Base-by-base conservation (phyloP, 139 green algal species). In the Desmodesmus armatus region DNA sequence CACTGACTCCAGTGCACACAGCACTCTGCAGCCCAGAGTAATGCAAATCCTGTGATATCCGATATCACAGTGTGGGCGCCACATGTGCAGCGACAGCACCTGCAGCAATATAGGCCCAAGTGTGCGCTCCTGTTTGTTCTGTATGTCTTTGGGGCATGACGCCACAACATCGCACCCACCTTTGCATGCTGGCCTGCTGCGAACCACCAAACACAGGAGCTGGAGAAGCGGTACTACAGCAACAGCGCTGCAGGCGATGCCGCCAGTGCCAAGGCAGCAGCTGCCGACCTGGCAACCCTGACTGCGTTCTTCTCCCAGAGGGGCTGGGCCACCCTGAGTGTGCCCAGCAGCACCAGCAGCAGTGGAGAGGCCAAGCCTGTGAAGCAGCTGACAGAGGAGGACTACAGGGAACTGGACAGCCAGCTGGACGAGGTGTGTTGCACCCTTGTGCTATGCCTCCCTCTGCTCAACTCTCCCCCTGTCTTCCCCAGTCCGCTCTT, bases 371-470 rank as follows among this genome's bases (percentile, higher is more conserved):
- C n/a, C n/a, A n/a, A n/a, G n/a, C n/a, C n/a, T n/a, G n/a, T n/a
- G n/a, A n/a, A n/a, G n/a, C n/a, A n/a, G n/a, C n/a, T n/a, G n/a
- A n/a, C 35, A n/a, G 47, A 6, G 37, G 76, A 63, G 49, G 74
- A 35, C 5, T 27, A 71, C 5, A 35, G 69, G 35, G 58, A 69
- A 55, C 39, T 80, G 35, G 55, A 80, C 60, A 33, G 63, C 41
- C 58, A 78, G 29, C 73, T 86, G 37, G 87, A 81, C 62, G 83
- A 84, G 63, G 60, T 43, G 13, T 23, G 66, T 67, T 44, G 19
- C n/a, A n/a, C n/a, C n/a, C n/a, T n/a, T n/a, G n/a, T n/a, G n/a
- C n/a, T n/a, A n/a, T n/a, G n/a, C n/a, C n/a, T n/a, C n/a, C n/a
- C n/a, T n/a, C n/a, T n/a, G n/a, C n/a, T n/a, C n/a, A n/a, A n/a